Conservation (phyloP, 2,329 filamentous ascomycete genomes). For the Aureobasidium sp. region DNA sequence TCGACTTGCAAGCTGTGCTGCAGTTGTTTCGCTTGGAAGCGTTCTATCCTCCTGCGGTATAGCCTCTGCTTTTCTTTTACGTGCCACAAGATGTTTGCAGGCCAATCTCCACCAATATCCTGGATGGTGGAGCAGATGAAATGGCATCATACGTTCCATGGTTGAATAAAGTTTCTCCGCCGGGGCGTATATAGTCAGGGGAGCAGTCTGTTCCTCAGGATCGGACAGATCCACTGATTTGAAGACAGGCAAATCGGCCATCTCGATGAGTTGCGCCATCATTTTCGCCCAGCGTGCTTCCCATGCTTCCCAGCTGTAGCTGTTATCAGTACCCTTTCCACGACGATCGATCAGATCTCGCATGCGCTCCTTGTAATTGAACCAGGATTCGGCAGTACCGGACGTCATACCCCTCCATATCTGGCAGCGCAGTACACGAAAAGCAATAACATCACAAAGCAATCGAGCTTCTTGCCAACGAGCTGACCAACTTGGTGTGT, state of each 20-base stretch:
- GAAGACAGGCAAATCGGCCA: conserved; percentile 44
- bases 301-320: conserved; percentile 90
- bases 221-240: conserved; percentile 18
- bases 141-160: conserved; percentile 47
- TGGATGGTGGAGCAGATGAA: conserved; percentile 54
- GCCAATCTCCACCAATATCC: conserved; percentile 55
- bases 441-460: conserved; percentile 70
- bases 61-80: conserved; percentile 45
- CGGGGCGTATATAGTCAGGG: conserved; percentile 34
- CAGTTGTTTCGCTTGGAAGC: conserved; percentile 48
- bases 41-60: conserved; percentile 54
- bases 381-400: conserved; percentile 72
- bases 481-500: conserved; percentile 81
- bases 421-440: conserved; percentile 75
- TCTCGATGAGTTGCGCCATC: conserved; percentile 54
- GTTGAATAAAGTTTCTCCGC: conserved; percentile 46
- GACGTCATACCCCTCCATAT: conserved; percentile 75
- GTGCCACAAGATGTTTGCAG: conserved; percentile 43
- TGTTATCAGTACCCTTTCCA: conserved; percentile 73
- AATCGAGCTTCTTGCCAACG: conserved; percentile 91
- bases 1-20: conserved; percentile 48
- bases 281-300: conserved; percentile 64
- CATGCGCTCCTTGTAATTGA: conserved; percentile 65
- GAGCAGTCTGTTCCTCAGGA: conserved; percentile 17
- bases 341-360: conserved; percentile 71